phyloP scores from a whole-genome alignment of 2,329 filamentous ascomycete species.

The Whalleya microplaca region DNA sequence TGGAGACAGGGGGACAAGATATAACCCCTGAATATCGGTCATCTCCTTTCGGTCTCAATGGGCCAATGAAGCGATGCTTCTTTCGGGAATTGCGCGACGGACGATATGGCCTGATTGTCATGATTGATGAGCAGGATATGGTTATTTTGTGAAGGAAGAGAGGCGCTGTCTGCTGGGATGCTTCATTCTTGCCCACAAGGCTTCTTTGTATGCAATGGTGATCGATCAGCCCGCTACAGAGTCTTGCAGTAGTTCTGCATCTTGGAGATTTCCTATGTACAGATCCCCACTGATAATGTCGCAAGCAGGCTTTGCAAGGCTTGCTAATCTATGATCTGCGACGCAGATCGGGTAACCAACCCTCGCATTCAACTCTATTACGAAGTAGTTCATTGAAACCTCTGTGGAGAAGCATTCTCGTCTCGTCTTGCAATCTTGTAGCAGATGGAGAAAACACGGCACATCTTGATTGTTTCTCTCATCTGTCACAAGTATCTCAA shows the following conservation, averaged over 20 bases:
- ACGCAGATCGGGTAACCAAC: not conserved
- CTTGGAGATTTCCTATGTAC: not conserved
- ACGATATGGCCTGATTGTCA: constrained; percentile 26
- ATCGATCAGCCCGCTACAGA: not conserved
- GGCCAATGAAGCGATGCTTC: constrained; percentile 11
- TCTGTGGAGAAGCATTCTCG: not conserved
- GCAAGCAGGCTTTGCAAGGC: not conserved
- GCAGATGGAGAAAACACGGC: constrained; percentile 12
- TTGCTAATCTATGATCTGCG: not conserved
- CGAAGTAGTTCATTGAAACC: not conserved
- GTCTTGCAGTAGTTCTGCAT: not conserved
- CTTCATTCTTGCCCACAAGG: too few species aligned
- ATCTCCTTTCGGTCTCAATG: constrained; percentile 16
- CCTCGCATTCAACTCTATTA: not conserved
- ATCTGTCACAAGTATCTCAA: not conserved
- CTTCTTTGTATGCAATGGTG: not conserved
- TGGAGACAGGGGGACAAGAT: constrained; percentile 28
- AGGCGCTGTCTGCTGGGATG: not conserved
- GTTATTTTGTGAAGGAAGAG: not conserved
- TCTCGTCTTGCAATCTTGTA: constrained; percentile 4
- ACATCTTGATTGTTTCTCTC: constrained; percentile 10
- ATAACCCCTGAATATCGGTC: constrained; percentile 25
- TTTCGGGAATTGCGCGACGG: constrained; percentile 15
- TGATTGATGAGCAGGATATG: not conserved
- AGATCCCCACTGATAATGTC: not conserved